Conservation (phyloP, 2,329 filamentous ascomycete genomes). For the Diaporthe vexans region DNA sequence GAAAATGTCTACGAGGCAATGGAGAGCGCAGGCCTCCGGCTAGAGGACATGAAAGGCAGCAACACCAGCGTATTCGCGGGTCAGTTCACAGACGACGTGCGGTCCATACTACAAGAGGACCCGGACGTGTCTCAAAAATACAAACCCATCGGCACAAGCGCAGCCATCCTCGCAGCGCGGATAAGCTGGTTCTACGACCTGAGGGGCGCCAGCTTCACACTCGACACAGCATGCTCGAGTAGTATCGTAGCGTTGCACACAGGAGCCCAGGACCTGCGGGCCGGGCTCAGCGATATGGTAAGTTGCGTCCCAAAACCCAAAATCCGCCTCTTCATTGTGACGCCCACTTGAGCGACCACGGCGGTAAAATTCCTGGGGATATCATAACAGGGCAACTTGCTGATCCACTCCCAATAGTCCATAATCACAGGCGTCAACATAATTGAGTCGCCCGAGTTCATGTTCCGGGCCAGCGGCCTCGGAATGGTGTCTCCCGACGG, state of each 20-base stretch:
- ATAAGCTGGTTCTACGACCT: conserved; percentile 59
- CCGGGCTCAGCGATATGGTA: conserved; percentile 38
- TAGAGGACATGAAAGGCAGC: conserved; percentile 49
- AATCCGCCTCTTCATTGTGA: neutral
- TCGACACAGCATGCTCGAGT: conserved; percentile 63
- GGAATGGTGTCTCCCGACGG: conserved; percentile 38
- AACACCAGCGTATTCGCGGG: conserved; percentile 54
- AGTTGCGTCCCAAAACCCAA: neutral
- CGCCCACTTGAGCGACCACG: conserved; percentile 9
- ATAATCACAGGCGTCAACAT: conserved; percentile 39
- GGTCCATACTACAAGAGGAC: conserved; percentile 46
- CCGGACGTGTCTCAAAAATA: conserved; percentile 49
- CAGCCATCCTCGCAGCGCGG: conserved; percentile 55
- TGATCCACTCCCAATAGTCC: conserved; percentile 28
- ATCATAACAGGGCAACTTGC: neutral
- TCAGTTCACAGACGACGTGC: conserved; percentile 52
- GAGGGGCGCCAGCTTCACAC: conserved; percentile 57
- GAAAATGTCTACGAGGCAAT: conserved; percentile 40
- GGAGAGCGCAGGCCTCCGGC: conserved; percentile 38
- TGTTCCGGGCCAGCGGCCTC: conserved; percentile 46
- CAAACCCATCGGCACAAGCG: conserved; percentile 53
- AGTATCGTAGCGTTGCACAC: conserved; percentile 52
- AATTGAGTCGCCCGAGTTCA: conserved; percentile 40
- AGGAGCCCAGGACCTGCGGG: conserved; percentile 37
- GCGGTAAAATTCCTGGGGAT: neutral